Evolutionary conservation across 1,284 basidiomycete species (phyloP).

Genomic region (Salmacisia buchloeana): DNA sequence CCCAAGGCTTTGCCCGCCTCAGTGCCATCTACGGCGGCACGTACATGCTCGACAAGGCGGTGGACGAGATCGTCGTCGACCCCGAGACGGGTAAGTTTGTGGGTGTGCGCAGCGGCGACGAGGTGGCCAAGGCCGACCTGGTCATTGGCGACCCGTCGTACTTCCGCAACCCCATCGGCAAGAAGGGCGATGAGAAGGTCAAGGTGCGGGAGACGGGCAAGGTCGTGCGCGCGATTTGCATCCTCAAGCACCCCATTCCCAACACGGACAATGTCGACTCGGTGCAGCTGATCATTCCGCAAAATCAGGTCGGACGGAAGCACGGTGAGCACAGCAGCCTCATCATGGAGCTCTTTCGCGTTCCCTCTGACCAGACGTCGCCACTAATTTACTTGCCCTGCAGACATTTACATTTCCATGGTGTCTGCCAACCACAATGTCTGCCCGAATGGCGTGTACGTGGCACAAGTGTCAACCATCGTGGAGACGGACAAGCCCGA

Average conservation of each 20-base stretch:
- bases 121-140: slow-evolving; percentile 94
- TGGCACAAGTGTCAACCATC: slow-evolving; percentile 97
- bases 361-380: not conserved
- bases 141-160: slow-evolving; percentile 98
- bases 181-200: slow-evolving; percentile 58
- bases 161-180: slow-evolving; percentile 67
- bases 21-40: slow-evolving; percentile 99
- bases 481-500: slow-evolving; percentile 93
- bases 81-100: slow-evolving; percentile 81
- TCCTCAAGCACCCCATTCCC: slow-evolving; percentile 96
- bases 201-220: slow-evolving; percentile 90
- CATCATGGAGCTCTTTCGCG: not conserved
- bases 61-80: slow-evolving; percentile 78
- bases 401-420: slow-evolving; percentile 98
- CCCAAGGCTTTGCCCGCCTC: slow-evolving; percentile 89
- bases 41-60: slow-evolving; percentile 97
- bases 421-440: slow-evolving; percentile 97
- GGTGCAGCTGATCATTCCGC: slow-evolving; percentile 95
- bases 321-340: slow-evolving; percentile 64
- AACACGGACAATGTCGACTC: slow-evolving; percentile 87
- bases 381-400: not conserved
- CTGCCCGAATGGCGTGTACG: slow-evolving; percentile 85
- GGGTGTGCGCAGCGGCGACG: slow-evolving; percentile 80
- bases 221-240: slow-evolving; percentile 93
- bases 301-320: slow-evolving; percentile 90